Conservation (phyloP, 176 grass and related monocot species). For the Aegilops umbellulata region DNA sequence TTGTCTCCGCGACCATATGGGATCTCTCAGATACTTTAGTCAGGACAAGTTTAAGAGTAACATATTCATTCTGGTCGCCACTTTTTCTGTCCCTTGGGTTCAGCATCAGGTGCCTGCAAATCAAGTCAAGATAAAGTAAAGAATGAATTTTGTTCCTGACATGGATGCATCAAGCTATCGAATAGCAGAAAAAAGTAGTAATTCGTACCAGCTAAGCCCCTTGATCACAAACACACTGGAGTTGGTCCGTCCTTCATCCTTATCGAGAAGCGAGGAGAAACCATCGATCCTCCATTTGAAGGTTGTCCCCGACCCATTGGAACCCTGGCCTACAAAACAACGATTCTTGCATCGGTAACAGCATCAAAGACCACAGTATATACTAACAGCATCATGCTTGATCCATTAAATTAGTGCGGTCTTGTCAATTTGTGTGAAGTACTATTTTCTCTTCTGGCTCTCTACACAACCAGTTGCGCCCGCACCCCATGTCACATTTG, state of each 20-base stretch:
- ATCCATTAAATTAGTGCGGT: no score
- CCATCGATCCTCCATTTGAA: conserved; percentile 46
- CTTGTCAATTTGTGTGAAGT: background rate
- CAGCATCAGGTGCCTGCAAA: conserved; percentile 31
- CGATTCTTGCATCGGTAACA: background rate
- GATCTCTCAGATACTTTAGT: background rate
- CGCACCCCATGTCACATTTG: no score
- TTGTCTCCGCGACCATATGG: background rate
- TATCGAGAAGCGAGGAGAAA: conserved; percentile 33
- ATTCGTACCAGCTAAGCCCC: conserved; percentile 12
- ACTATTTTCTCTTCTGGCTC: background rate
- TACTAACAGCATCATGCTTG: background rate
- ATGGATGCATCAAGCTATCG: no score
- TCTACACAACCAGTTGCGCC: background rate
- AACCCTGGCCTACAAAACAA: background rate
- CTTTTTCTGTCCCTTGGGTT: conserved; percentile 34
- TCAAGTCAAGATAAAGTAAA: background rate
- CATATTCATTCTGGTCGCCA: background rate
- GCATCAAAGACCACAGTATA: background rate
- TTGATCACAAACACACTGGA: conserved; percentile 31
- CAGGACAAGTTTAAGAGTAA: conserved; percentile 24
- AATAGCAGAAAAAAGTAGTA: background rate
- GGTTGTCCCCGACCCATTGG: background rate
- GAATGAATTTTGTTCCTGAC: background rate
- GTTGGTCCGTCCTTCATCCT: conserved; percentile 33